Percentiles rank a stretch among this genome's conserved stretches.
Conservation (phyloP, 345 rosid genomes). For the Kernera saxatilis region DNA sequence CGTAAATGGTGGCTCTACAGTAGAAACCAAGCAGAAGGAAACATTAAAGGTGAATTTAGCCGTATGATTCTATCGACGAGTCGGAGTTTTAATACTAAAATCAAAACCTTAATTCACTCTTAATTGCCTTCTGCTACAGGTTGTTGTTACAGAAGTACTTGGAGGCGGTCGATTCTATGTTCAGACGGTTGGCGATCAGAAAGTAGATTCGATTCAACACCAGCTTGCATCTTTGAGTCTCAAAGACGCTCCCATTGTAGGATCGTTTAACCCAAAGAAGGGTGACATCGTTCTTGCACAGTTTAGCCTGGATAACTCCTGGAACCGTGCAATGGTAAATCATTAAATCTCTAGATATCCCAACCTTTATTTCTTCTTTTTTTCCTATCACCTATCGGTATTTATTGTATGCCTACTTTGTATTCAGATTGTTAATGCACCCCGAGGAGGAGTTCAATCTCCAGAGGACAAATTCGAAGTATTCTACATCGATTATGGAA, state of each 20-base stretch:
- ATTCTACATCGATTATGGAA: constrained; percentile 92
- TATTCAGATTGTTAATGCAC: constrained; percentile 77
- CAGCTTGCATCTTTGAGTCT: constrained; percentile 73
- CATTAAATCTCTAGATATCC: background rate
- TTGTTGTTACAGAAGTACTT: constrained; percentile 83
- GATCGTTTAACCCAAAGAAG: constrained; percentile 82
- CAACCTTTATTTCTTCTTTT: background rate
- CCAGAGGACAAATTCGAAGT: constrained; percentile 78
- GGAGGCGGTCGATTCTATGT: constrained; percentile 90
- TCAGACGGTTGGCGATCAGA: constrained; percentile 77
- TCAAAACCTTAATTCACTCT: background rate
- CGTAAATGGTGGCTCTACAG: constrained; percentile 47
- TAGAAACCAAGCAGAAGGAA: constrained; percentile 86
- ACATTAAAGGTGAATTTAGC: constrained; percentile 53
- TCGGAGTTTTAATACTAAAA: constrained; percentile 2
- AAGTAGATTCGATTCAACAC: constrained; percentile 68
- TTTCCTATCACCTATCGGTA: background rate
- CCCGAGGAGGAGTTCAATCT: constrained; percentile 67
- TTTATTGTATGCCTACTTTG: constrained; percentile 3
- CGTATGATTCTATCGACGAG: background rate
- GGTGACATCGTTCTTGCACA: constrained; percentile 94
- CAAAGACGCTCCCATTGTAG: constrained; percentile 74
- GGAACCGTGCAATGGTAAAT: constrained; percentile 98
- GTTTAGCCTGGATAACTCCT: constrained; percentile 88
- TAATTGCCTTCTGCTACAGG: constrained; percentile 43